These are phyloP conservation scores for Cryoendolithus antarcticus DNA, from an alignment of 2,329 filamentous ascomycete species.

Conservation along the genomic window DNA sequence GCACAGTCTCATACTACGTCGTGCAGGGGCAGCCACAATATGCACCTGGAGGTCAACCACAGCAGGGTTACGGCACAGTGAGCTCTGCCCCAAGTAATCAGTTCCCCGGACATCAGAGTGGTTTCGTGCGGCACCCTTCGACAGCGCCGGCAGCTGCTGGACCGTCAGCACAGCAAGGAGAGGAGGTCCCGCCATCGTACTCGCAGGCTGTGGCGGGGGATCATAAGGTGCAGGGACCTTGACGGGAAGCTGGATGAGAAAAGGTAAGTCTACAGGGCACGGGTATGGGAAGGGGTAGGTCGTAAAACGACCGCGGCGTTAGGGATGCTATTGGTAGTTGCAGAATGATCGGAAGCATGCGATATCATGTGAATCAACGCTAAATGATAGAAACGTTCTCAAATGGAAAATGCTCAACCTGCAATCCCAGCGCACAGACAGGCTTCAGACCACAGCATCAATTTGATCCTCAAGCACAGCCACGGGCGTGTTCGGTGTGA, in stretches of 20 bases:
- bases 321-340: too few species aligned
- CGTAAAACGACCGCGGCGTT: too few species aligned
- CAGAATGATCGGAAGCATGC: too few species aligned
- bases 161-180: slow-evolving; percentile 23
- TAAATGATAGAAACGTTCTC: too few species aligned
- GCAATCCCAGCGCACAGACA: too few species aligned
- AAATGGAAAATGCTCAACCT: too few species aligned
- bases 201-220: slow-evolving; percentile 73
- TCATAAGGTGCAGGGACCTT: slow-evolving; percentile 66
- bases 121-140: slow-evolving; percentile 20
- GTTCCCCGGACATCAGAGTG: slow-evolving; percentile 29
- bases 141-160: slow-evolving; percentile 27
- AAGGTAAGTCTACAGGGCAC: too few species aligned
- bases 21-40: slow-evolving; percentile 28
- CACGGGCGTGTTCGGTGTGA: too few species aligned
- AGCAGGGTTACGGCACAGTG: slow-evolving; percentile 30
- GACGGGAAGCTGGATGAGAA: background rate
- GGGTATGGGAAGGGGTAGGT: too few species aligned
- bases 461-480: too few species aligned
- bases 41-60: slow-evolving; percentile 12
- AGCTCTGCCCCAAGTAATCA: slow-evolving; percentile 25
- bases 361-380: too few species aligned
- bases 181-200: slow-evolving; percentile 64
- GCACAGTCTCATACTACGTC: slow-evolving; percentile 66
- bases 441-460: too few species aligned